Evolutionary conservation across 2,329 filamentous ascomycete genomes (phyloP).

Genomic region (Chrysoporthe austroafricana): DNA sequence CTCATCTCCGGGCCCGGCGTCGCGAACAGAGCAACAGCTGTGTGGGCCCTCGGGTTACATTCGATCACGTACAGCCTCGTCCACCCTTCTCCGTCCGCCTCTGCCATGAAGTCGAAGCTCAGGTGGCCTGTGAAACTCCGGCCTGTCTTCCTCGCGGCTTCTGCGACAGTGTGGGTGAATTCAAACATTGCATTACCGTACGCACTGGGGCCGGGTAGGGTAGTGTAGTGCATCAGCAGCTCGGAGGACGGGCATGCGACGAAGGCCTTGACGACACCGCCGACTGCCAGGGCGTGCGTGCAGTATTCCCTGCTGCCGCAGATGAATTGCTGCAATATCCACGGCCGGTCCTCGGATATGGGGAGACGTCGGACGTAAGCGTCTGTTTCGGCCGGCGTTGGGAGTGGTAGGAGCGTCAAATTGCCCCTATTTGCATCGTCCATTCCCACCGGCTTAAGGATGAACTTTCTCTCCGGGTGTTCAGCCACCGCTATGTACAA

Average conservation of each 20-base stretch:
- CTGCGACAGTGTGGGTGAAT: conserved; percentile 65
- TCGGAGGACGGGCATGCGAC: conserved; percentile 67
- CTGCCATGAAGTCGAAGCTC: conserved; percentile 72
- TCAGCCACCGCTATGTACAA: conserved; percentile 42
- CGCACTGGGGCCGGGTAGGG: conserved; percentile 57
- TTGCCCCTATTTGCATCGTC: conserved; percentile 62
- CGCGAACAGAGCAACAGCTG: conserved; percentile 65
- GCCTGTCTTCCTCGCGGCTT: conserved; percentile 44
- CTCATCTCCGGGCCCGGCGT: conserved; percentile 44
- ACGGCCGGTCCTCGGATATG: conserved; percentile 59
- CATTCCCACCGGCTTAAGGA: conserved; percentile 68
- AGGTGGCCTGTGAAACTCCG: conserved; percentile 67
- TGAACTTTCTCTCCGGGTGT: conserved; percentile 50
- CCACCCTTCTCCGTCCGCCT: conserved; percentile 43
- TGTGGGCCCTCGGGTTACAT: conserved; percentile 72
- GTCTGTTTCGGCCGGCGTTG: conserved; percentile 54
- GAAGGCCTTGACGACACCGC: conserved; percentile 67
- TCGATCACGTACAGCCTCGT: conserved; percentile 67
- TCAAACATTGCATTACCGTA: conserved; percentile 63
- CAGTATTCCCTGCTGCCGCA: conserved; percentile 66
- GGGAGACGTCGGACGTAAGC: conserved; percentile 56
- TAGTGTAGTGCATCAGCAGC: conserved; percentile 68
- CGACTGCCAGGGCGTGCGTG: conserved; percentile 71
- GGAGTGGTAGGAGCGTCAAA: conserved; percentile 67
- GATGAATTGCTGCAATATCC: conserved; percentile 73